These are phyloP conservation scores for Kwoniella mangroviensis DNA, from an alignment of 768 basidiomycete species.

Conservation along the genomic window DNA sequence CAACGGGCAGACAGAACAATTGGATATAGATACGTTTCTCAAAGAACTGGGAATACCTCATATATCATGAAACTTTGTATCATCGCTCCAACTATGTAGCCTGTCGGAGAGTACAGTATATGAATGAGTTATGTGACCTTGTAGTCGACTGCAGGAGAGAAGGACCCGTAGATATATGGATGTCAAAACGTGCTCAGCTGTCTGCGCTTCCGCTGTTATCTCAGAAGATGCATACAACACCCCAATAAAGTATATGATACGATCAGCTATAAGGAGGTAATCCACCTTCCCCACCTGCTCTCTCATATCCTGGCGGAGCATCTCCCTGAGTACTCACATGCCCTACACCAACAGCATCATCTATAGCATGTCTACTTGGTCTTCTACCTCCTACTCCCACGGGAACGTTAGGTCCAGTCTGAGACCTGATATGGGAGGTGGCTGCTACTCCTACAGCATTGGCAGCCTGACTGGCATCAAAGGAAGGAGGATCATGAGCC, in stretches of 20 bases:
- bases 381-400: slow-evolving; percentile 9
- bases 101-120: no score
- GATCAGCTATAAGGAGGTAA: slow-evolving; percentile 26
- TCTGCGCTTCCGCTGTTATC: no score
- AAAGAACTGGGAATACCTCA: slow-evolving; percentile 2
- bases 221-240: no score
- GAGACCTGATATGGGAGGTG: slow-evolving; percentile 14
- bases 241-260: no score
- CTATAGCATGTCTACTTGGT: slow-evolving; percentile 24
- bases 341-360: slow-evolving; percentile 15
- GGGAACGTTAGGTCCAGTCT: neutral
- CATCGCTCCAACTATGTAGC: no score
- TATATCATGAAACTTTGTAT: no score
- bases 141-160: no score
- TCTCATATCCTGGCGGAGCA: slow-evolving; percentile 25
- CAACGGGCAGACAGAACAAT: neutral
- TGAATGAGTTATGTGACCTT: no score
- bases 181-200: no score
- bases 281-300: slow-evolving; percentile 18
- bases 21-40: slow-evolving; percentile 5
- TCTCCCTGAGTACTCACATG: slow-evolving; percentile 10
- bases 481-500: slow-evolving; percentile 22
- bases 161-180: no score
- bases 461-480: slow-evolving; percentile 27
- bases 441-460: slow-evolving; percentile 22